A percentile compares a stretch with the other conserved stretches of the same genome.
These are phyloP conservation scores for Tetramitus jugosus DNA, from an alignment of 208 protist genomes.

Conservation along the genomic window DNA sequence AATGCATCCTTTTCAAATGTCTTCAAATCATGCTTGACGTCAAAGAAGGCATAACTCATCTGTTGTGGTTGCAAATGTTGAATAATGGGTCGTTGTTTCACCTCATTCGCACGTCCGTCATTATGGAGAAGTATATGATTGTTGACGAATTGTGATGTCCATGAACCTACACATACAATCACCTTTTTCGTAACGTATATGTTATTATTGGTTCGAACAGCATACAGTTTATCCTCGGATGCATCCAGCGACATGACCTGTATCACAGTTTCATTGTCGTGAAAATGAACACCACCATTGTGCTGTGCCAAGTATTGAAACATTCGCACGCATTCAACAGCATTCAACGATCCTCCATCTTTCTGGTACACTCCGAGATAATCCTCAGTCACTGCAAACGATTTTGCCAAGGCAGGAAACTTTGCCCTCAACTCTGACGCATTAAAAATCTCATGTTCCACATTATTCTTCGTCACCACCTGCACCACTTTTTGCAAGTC, in stretches of 20 bases:
- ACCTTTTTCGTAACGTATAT: not conserved
- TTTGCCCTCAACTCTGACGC: not conserved
- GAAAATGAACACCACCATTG: not conserved
- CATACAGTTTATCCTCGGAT: not conserved
- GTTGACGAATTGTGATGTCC: no score
- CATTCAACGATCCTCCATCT: slow-evolving; percentile 17
- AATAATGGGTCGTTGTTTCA: no score
- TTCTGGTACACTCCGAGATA: not conserved
- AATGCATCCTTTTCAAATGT: not conserved
- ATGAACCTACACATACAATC: not conserved
- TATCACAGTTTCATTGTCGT: not conserved
- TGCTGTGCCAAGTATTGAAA: not conserved
- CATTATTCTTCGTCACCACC: not conserved
- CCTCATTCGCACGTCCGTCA: no score
- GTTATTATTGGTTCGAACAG: not conserved
- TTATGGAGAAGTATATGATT: no score
- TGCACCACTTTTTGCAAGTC: not conserved
- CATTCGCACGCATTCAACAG: not conserved
- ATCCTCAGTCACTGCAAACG: not conserved
- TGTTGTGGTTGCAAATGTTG: no score
- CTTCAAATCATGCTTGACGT: no score
- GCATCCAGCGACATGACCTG: not conserved
- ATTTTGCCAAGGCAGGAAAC: not conserved
- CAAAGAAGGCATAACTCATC: not conserved
- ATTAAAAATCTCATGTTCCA: not conserved